Conservation (phyloP, 1,284 basidiomycete species). For the Lentinus polychrous region DNA sequence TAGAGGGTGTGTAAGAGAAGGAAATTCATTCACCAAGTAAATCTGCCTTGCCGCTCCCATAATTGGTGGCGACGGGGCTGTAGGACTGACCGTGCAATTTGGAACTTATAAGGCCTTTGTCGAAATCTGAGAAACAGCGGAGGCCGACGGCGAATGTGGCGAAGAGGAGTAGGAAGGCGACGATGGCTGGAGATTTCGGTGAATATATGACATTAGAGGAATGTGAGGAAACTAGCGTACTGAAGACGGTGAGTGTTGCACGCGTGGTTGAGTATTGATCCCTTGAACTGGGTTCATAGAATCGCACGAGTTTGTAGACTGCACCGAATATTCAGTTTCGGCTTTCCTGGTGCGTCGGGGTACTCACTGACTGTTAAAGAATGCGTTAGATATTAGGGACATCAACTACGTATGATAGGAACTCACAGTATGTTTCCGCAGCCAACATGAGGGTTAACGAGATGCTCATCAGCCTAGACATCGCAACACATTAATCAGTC, state of each 20-base stretch:
- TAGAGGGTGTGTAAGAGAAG: slow-evolving; percentile 5
- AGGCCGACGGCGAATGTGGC: slow-evolving; percentile 67
- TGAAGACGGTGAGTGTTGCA: slow-evolving; percentile 72
- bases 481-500: background rate
- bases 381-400: slow-evolving; percentile 5
- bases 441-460: slow-evolving; percentile 71
- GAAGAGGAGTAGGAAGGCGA: slow-evolving; percentile 67
- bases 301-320: slow-evolving; percentile 79
- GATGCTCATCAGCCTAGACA: slow-evolving; percentile 55
- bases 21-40: slow-evolving; percentile 24
- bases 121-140: slow-evolving; percentile 74
- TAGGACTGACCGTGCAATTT: slow-evolving; percentile 67
- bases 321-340: slow-evolving; percentile 1
- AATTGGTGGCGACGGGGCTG: slow-evolving; percentile 23
- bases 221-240: slow-evolving; percentile 38
- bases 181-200: slow-evolving; percentile 43
- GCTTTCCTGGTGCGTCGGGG: background rate
- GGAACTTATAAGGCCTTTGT: slow-evolving; percentile 60
- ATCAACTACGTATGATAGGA: slow-evolving; percentile 8
- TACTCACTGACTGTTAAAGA: slow-evolving; percentile 43
- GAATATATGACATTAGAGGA: slow-evolving; percentile 1
- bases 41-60: slow-evolving; percentile 14
- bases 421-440: slow-evolving; percentile 65
- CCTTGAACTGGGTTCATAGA: slow-evolving; percentile 56
- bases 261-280: slow-evolving; percentile 59